These are phyloP conservation scores for Oryza officinalis DNA, from an alignment of 176 grass and related monocot species.

Conservation along the genomic window DNA sequence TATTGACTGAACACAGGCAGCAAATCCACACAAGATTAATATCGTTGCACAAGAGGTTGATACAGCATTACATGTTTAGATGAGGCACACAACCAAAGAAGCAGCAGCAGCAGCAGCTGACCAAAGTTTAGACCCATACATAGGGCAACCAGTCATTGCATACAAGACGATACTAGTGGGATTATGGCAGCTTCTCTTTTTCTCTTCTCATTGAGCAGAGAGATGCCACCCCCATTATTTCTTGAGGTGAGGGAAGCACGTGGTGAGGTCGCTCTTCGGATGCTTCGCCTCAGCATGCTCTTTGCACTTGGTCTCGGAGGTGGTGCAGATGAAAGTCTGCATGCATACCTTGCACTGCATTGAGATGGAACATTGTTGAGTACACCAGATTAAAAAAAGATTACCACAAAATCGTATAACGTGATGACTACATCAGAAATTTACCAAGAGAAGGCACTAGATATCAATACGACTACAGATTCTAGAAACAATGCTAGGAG, in stretches of 20 bases:
- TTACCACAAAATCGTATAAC: not conserved
- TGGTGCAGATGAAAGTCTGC: conserved; percentile 99
- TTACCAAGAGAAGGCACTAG: not conserved
- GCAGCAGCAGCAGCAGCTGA: conserved; percentile 32
- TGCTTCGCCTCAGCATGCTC: conserved; percentile 98
- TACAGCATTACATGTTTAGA: conserved; percentile 47
- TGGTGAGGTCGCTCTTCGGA: conserved; percentile 67
- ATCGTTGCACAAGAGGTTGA: conserved; percentile 47
- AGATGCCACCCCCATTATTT: conserved; percentile 45
- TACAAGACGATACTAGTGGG: conserved; percentile 55
- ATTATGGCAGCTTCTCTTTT: conserved; percentile 38
- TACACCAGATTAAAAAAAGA: not conserved
- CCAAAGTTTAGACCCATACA: conserved; percentile 44
- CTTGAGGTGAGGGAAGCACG: conserved; percentile 96
- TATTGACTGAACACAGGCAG: conserved; percentile 6
- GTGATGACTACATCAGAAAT: not conserved
- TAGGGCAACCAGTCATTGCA: conserved; percentile 46
- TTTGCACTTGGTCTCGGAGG: conserved; percentile 93
- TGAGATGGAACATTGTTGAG: not conserved
- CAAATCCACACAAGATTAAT: conserved; percentile 48
- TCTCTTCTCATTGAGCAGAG: conserved; percentile 5
- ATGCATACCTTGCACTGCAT: conserved; percentile 99
- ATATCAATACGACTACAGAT: not conserved
- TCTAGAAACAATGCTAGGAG: not conserved
- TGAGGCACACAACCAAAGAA: conserved; percentile 55